These are phyloP conservation scores for Rhizophagus sp. DNA, from an alignment of 192 early-diverging fungal genomes.

Conservation along the genomic window DNA sequence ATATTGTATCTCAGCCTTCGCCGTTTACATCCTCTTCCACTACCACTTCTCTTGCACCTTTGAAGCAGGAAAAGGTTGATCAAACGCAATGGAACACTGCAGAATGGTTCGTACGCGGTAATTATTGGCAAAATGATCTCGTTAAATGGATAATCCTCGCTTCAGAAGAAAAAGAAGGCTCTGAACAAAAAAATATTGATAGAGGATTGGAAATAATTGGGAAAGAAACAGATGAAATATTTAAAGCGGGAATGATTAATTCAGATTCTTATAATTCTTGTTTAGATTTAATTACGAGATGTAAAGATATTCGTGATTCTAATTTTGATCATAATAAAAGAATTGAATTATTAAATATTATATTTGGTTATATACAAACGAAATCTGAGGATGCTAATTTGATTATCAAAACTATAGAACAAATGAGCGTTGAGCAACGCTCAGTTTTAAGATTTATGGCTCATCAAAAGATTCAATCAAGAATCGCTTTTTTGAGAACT, in stretches of 20 bases:
- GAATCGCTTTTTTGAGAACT: not conserved
- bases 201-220: not conserved
- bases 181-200: not conserved
- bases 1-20: not conserved
- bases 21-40: not conserved
- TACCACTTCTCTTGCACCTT: not conserved
- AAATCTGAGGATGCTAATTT: not conserved
- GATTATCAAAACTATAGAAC: not conserved
- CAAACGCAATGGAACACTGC: not conserved
- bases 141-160: not conserved
- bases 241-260: not conserved
- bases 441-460: slow-evolving; percentile 2
- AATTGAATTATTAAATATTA: not conserved
- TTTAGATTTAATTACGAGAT: not conserved
- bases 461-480: slow-evolving; percentile 7
- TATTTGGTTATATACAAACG: not conserved
- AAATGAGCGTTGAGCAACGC: not conserved
- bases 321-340: not conserved
- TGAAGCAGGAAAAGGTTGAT: not conserved
- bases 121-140: not conserved
- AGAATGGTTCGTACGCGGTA: not conserved
- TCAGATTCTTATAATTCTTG: not conserved
- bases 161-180: not conserved
- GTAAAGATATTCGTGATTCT: not conserved
- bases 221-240: not conserved